Base-by-base conservation (phyloP, 2,329 filamentous ascomycete species). In the Fusarium sp. region DNA sequence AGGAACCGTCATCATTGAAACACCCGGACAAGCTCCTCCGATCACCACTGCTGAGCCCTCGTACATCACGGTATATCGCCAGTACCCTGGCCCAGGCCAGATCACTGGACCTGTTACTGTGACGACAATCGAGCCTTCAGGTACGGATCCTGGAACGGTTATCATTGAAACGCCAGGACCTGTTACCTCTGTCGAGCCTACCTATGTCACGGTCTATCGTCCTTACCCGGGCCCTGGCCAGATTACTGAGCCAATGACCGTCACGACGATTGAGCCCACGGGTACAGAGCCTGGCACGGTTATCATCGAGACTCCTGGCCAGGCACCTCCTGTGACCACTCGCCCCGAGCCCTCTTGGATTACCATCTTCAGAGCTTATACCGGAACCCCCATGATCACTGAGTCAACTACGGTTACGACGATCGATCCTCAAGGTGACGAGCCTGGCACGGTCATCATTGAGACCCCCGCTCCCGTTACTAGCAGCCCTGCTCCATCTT, bases 231-330 rank as follows among this genome's bases (percentile, higher is more conserved):
- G 51, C 7, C 29, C 51, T 16, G 51, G 29, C 29, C 29, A 35
- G 11, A 56, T 56, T 16, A 56, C 51, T 10, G 29, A 33, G n/a
- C 33, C 33, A 16, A 12, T 56, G n/a, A 56, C 51, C 5, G 31
- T 56, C 31, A 56, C 71, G 1, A 73, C 63, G 12, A 68, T 73
- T 16, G 33, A 67, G 8, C 70, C 71, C 7, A 51, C 58, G 36
- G 67, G 62, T 3, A 71, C 67, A 11, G 56, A 69, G 44, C 71
- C 71, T 6, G 67, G 71, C 6, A 73, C 71, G 2, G 57, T 73
- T 14, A 62, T 73, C 7, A 71, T 74, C 12, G 67, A 74, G 14
- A 73, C 71, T 17, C 71, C 71, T 22, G 63, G 33, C 11, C 49
- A 31, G 17, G 57, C 62, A 17, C 49, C 51, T 10, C 31, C 58